Evolutionary conservation across 75 land plant genomes (phyloP).

Genomic region (Picea glauca): DNA sequence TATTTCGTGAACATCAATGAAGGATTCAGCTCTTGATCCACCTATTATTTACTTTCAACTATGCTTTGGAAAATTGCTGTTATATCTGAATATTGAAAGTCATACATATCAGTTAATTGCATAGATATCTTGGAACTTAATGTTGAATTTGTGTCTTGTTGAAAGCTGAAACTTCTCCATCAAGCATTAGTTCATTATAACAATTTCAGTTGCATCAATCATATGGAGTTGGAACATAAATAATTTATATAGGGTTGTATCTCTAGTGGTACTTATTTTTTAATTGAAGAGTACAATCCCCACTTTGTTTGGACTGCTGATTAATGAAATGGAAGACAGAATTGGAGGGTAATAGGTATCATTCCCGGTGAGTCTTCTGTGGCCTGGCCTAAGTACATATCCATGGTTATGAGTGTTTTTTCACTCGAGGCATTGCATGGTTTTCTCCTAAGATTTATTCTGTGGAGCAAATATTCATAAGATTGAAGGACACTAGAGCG

Average conservation of each 20-base stretch:
- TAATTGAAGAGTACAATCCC: no score
- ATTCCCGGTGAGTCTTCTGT: no score
- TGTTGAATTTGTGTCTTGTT: not conserved
- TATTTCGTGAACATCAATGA: slow-evolving; percentile 11
- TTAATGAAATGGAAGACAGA: no score
- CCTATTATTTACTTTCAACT: not conserved
- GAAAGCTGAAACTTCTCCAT: not conserved
- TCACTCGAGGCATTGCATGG: not conserved
- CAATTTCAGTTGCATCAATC: no score
- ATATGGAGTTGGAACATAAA: no score
- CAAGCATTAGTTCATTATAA: no score
- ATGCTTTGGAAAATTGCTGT: not conserved
- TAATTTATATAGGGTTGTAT: no score
- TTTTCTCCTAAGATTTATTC: not conserved
- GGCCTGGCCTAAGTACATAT: no score
- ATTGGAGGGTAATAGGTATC: no score
- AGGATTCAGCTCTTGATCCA: not conserved
- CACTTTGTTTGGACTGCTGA: no score
- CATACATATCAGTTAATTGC: not conserved
- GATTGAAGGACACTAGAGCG: not conserved
- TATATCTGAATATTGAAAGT: not conserved
- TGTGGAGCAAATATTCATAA: not conserved
- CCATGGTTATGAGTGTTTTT: not conserved
- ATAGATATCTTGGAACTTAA: not conserved
- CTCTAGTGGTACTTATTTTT: no score